These are phyloP conservation scores for Lepraria neglecta DNA, from an alignment of 495 filamentous ascomycete species.

Conservation along the genomic window DNA sequence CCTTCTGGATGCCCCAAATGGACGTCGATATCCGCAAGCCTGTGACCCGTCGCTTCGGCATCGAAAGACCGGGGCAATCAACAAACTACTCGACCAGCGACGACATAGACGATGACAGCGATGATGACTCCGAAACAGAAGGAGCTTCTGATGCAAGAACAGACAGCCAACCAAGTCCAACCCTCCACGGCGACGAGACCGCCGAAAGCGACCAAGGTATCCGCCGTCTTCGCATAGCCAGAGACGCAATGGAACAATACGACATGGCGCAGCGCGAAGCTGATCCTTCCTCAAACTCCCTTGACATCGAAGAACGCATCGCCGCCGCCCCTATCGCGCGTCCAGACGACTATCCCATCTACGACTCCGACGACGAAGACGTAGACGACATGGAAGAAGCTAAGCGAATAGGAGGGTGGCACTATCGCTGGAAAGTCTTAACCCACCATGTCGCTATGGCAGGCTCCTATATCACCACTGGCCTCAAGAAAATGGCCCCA, in stretches of 20 bases:
- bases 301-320: constrained; percentile 73
- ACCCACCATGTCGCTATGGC: constrained; percentile 41
- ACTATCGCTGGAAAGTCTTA: constrained; percentile 54
- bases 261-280: constrained; percentile 44
- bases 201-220: constrained; percentile 28
- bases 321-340: constrained; percentile 53
- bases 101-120: constrained; percentile 53
- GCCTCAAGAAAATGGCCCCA: constrained; percentile 50
- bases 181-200: constrained; percentile 19
- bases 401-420: constrained; percentile 61
- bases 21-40: constrained; percentile 96
- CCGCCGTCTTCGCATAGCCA: constrained; percentile 41
- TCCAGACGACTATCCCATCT: constrained; percentile 69
- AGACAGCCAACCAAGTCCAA: constrained; percentile 18
- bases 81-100: constrained; percentile 71
- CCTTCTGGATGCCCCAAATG: constrained; percentile 99
- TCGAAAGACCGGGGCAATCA: constrained; percentile 68
- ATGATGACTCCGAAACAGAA: constrained; percentile 43
- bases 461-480: constrained; percentile 38
- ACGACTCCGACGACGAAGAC: constrained; percentile 77
- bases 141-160: constrained; percentile 22
- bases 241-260: constrained; percentile 42
- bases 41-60: constrained; percentile 75
- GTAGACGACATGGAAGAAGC: constrained; percentile 66
- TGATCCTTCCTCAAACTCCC: constrained; percentile 39